These are phyloP conservation scores for Ascochyta rabiei DNA, from an alignment of 2,329 filamentous ascomycete species.

Conservation along the genomic window DNA sequence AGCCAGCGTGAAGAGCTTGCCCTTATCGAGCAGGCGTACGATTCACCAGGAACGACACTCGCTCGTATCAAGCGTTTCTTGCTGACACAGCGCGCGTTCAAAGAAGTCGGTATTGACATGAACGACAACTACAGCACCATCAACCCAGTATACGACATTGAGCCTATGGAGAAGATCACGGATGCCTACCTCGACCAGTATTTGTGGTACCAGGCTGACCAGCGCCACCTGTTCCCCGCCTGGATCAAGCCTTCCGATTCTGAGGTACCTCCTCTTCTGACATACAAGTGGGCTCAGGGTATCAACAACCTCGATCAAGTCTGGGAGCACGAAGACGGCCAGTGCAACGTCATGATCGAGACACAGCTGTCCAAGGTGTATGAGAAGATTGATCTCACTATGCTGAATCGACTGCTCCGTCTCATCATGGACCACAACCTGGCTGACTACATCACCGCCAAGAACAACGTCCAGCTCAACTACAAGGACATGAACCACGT, in stretches of 20 bases:
- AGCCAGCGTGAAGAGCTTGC: slow-evolving; percentile 96
- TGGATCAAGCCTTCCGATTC: slow-evolving; percentile 99
- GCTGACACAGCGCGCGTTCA: slow-evolving; percentile 96
- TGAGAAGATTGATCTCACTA: slow-evolving; percentile 96
- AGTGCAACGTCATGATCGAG: slow-evolving; percentile 98
- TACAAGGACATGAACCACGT: slow-evolving; percentile 99
- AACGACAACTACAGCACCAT: slow-evolving; percentile 99
- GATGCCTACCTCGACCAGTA: slow-evolving; percentile 99
- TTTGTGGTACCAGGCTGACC: slow-evolving; percentile 98
- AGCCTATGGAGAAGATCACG: slow-evolving; percentile 99
- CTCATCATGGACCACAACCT: slow-evolving; percentile 99
- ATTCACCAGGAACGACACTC: slow-evolving; percentile 93
- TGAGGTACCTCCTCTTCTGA: slow-evolving; percentile 90
- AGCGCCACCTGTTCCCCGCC: slow-evolving; percentile 92
- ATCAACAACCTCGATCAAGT: slow-evolving; percentile 98
- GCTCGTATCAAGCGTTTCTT: slow-evolving; percentile 98
- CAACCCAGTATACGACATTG: slow-evolving; percentile 98
- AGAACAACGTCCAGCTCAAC: slow-evolving; percentile 98
- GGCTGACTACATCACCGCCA: slow-evolving; percentile 98
- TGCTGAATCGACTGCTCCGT: slow-evolving; percentile 89
- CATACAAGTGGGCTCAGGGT: slow-evolving; percentile 99
- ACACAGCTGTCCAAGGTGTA: slow-evolving; percentile 99
- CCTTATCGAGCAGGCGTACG: slow-evolving; percentile 96
- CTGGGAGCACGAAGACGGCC: slow-evolving; percentile 91
- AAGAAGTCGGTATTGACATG: slow-evolving; percentile 99